Conservation (phyloP, 345 rosid genomes). For the Toxicodendron radicans region DNA sequence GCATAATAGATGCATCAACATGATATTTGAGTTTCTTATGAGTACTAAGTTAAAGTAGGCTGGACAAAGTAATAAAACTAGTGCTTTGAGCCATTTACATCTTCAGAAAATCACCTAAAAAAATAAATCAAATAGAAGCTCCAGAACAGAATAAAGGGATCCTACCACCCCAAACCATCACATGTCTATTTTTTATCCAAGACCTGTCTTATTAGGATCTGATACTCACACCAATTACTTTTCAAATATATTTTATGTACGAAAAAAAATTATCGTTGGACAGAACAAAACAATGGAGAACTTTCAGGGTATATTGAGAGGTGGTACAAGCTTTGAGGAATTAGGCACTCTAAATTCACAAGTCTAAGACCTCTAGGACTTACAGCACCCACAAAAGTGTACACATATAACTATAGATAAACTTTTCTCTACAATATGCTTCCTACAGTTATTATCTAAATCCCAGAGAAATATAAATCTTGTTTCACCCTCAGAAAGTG, state of each 20-base stretch:
- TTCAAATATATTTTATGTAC: too few species aligned
- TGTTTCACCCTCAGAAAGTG: neutral
- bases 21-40: neutral
- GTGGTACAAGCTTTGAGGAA: neutral
- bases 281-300: neutral
- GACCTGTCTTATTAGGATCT: too few species aligned
- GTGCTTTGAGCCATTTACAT: neutral
- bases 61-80: slow-evolving; percentile 3
- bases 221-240: too few species aligned
- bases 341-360: neutral
- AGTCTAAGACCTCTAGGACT: neutral
- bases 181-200: too few species aligned
- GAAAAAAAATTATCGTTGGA: neutral
- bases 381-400: too few species aligned
- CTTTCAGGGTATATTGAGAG: neutral
- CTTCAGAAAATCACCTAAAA: neutral
- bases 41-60: slow-evolving; percentile 2
- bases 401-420: neutral
- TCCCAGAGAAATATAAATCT: neutral
- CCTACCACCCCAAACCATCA: too few species aligned
- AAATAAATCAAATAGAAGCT: neutral
- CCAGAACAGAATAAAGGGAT: neutral
- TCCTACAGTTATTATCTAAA: neutral
- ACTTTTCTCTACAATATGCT: neutral
- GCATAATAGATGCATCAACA: slow-evolving; percentile 23